Evolutionary conservation across 257 asterid species (phyloP).

Genomic region (Fraxinus cuspidata): DNA sequence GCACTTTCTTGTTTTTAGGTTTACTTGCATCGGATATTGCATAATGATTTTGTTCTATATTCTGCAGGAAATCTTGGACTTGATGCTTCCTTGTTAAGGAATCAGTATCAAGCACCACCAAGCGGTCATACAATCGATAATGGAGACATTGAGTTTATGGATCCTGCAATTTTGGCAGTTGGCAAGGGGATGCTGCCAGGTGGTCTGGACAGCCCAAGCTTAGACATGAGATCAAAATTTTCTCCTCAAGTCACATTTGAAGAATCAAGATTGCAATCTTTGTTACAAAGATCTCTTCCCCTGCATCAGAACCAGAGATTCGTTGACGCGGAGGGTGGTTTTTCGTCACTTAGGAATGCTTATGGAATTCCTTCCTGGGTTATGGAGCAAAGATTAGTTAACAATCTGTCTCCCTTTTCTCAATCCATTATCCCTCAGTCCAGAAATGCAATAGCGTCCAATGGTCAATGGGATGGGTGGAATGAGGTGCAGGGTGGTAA

Average conservation of each 20-base stretch:
- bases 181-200: slow-evolving; percentile 79
- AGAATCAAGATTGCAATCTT: slow-evolving; percentile 66
- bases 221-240: slow-evolving; percentile 58
- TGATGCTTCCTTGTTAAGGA: slow-evolving; percentile 52
- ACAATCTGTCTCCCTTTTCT: slow-evolving; percentile 60
- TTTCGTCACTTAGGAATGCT: slow-evolving; percentile 51
- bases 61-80: slow-evolving; percentile 62
- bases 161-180: slow-evolving; percentile 97
- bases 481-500: slow-evolving; percentile 66
- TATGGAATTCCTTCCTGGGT: slow-evolving; percentile 69
- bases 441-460: slow-evolving; percentile 60
- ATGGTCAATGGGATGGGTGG: slow-evolving; percentile 91
- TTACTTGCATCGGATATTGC: neutral
- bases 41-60: slow-evolving; percentile 10
- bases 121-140: slow-evolving; percentile 44
- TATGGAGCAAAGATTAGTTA: slow-evolving; percentile 61
- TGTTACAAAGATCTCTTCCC: slow-evolving; percentile 69
- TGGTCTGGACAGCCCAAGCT: slow-evolving; percentile 50
- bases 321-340: slow-evolving; percentile 44
- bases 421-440: slow-evolving; percentile 59
- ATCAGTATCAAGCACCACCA: slow-evolving; percentile 60
- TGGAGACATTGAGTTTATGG: slow-evolving; percentile 83
- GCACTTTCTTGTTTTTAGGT: neutral
- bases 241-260: slow-evolving; percentile 65
- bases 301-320: slow-evolving; percentile 68